Percentiles rank a stretch among this genome's conserved stretches.
These are phyloP conservation scores for Citrus reticulata DNA, from an alignment of 345 rosid genomes.

Conservation along the genomic window DNA sequence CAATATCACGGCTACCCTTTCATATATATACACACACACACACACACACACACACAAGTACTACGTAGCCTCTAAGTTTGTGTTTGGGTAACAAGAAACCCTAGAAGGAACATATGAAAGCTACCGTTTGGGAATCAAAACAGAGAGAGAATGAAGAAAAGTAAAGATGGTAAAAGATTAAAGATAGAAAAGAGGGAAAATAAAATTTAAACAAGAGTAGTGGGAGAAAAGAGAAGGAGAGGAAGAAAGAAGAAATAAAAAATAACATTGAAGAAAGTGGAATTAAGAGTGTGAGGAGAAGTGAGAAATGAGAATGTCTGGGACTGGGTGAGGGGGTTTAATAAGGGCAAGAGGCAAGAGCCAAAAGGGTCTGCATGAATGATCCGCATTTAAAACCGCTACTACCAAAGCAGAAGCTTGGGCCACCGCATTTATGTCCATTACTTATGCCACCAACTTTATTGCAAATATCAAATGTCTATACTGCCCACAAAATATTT, in stretches of 20 bases:
- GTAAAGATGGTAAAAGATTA: background rate
- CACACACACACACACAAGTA: background rate
- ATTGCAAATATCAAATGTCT: constrained; percentile 1
- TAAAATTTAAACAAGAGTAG: too few relatives aligned
- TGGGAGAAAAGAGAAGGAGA: too few relatives aligned
- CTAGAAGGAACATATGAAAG: background rate
- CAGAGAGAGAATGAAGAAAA: background rate
- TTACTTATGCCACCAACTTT: constrained; percentile 21
- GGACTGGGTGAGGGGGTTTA: constrained; percentile 31
- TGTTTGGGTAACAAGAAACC: background rate
- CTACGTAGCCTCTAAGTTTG: background rate
- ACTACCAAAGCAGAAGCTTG: constrained; percentile 76
- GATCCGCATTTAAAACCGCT: constrained; percentile 61
- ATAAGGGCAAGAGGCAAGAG: constrained; percentile 21
- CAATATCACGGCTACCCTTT: constrained; percentile 69
- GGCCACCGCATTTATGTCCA: constrained; percentile 57
- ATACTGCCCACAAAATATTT: background rate
- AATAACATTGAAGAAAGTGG: constrained; percentile 13
- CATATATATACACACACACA: background rate
- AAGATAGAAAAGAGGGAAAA: background rate
- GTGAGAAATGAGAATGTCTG: constrained; percentile 47
- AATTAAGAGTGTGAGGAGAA: constrained; percentile 11
- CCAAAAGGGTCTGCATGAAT: constrained; percentile 35
- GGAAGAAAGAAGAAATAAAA: background rate
- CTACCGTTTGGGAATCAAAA: background rate